A percentile compares a stretch with the other conserved stretches of the same genome.
Evolutionary conservation across 768 basidiomycete genomes (phyloP).

Genomic region (Boletus pseudopeckii): DNA sequence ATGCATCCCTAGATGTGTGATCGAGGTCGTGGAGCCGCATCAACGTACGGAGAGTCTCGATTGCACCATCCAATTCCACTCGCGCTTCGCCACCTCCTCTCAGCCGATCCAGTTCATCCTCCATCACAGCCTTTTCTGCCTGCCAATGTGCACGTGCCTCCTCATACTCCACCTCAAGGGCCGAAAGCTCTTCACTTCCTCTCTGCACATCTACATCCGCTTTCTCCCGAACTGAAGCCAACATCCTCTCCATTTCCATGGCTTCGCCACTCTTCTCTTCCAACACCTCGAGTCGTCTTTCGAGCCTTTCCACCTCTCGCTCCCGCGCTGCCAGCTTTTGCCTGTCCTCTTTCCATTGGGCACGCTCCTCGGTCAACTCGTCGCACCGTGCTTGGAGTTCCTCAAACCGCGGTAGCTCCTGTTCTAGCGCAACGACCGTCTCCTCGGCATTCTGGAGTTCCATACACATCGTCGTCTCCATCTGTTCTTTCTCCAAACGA

Average conservation of each 20-base stretch:
- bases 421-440: conserved; percentile 54
- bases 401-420: conserved; percentile 50
- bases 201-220: conserved; percentile 39
- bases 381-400: conserved; percentile 46
- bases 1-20: conserved; percentile 45
- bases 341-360: conserved; percentile 49
- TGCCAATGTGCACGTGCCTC: conserved; percentile 50
- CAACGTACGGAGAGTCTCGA: conserved; percentile 46
- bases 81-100: conserved; percentile 39
- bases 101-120: conserved; percentile 48
- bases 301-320: conserved; percentile 37
- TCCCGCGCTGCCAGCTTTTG: conserved; percentile 36
- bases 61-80: conserved; percentile 50
- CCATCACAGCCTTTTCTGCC: conserved; percentile 44
- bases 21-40: conserved; percentile 56
- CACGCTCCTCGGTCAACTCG: conserved; percentile 47
- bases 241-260: conserved; percentile 38
- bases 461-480: conserved; percentile 60
- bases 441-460: conserved; percentile 69
- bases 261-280: conserved; percentile 42
- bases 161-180: conserved; percentile 39
- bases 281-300: conserved; percentile 40
- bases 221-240: conserved; percentile 35
- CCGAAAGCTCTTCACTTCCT: conserved; percentile 38
- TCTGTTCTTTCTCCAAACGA: conserved; percentile 63